These are phyloP conservation scores for Zelonia costaricensis DNA, from an alignment of 208 protist species.

Conservation along the genomic window DNA sequence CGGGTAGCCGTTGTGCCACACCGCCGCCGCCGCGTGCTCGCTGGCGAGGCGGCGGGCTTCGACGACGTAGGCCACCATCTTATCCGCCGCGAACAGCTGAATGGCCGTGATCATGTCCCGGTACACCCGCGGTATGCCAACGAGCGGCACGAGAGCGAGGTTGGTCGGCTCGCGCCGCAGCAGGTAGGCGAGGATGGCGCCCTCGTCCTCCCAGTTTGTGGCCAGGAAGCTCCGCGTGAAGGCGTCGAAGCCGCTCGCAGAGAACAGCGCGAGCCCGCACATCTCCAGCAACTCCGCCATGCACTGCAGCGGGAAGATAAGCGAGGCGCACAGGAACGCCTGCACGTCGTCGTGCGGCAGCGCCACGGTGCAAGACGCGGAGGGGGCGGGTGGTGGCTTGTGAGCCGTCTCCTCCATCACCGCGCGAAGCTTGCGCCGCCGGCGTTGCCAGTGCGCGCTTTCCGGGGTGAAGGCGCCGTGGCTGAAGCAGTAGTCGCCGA, in stretches of 20 bases:
- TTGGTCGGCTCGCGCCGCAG: constrained; percentile 69
- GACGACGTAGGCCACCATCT: constrained; percentile 49
- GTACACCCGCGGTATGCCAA: constrained; percentile 61
- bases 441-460: constrained; percentile 27
- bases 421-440: constrained; percentile 16
- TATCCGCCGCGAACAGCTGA: constrained; percentile 57
- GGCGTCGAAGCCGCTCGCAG: constrained; percentile 44
- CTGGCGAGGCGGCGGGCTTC: constrained; percentile 29
- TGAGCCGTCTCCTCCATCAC: constrained; percentile 12
- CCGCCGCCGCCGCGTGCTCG: constrained; percentile 9
- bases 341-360: neutral
- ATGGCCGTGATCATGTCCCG: constrained; percentile 63
- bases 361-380: neutral
- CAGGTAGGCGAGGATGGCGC: constrained; percentile 66
- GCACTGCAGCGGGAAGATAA: constrained; percentile 86
- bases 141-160: constrained; percentile 64
- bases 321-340: constrained; percentile 34
- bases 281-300: constrained; percentile 68
- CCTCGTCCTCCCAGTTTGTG: constrained; percentile 61
- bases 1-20: constrained; percentile 27
- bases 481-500: constrained; percentile 14
- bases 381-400: neutral
- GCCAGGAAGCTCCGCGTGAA: constrained; percentile 62
- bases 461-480: constrained; percentile 14
- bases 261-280: constrained; percentile 54